These are phyloP conservation scores for Gentiana macrophylla DNA, from an alignment of 257 asterid genomes.

Conservation along the genomic window DNA sequence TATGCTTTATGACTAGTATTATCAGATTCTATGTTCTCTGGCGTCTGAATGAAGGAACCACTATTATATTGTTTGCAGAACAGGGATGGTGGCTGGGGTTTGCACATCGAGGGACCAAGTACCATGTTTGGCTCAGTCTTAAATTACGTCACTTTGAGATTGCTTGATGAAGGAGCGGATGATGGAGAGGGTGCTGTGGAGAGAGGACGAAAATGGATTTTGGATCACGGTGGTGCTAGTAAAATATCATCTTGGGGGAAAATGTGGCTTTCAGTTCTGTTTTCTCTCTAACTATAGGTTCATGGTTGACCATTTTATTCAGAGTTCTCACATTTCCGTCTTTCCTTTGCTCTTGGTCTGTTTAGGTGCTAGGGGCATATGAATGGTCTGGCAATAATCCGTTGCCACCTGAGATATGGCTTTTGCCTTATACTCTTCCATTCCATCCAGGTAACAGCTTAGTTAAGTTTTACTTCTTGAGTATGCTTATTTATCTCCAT, in stretches of 20 bases:
- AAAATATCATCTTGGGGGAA: constrained; percentile 71
- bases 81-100: constrained; percentile 79
- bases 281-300: neutral
- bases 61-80: constrained; percentile 22
- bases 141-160: constrained; percentile 45
- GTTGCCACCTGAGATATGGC: constrained; percentile 75
- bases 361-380: constrained; percentile 59
- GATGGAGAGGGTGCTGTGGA: constrained; percentile 32
- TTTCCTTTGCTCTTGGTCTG: neutral
- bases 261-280: constrained; percentile 45
- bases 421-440: constrained; percentile 53
- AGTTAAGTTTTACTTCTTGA: neutral
- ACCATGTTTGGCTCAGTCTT: constrained; percentile 59
- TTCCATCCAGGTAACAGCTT: constrained; percentile 58
- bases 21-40: too few relatives aligned
- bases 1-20: neutral
- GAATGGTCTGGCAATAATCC: constrained; percentile 77
- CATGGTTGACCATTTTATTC: neutral
- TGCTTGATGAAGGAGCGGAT: constrained; percentile 34
- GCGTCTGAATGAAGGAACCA: neutral
- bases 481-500: neutral
- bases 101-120: constrained; percentile 65
- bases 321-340: neutral
- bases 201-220: constrained; percentile 55
- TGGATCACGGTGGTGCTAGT: constrained; percentile 60